Conservation (phyloP, 2,329 filamentous ascomycete species). For the Dothistroma septosporum region DNA sequence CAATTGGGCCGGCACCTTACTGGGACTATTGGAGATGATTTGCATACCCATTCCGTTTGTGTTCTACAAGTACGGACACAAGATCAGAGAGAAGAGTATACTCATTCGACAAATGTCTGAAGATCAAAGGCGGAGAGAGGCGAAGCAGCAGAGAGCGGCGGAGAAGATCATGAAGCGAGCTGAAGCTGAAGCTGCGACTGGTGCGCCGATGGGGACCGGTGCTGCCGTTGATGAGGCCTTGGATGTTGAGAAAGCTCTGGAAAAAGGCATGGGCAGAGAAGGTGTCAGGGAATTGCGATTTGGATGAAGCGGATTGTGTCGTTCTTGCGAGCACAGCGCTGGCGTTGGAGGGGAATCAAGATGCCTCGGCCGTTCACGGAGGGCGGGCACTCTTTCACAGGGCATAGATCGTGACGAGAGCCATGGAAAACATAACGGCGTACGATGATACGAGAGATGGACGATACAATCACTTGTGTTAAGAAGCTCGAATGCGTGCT, state of each 20-base stretch:
- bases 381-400: background rate
- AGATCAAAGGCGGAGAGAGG: slow-evolving; percentile 47
- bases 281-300: background rate
- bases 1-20: slow-evolving; percentile 73
- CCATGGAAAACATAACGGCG: background rate
- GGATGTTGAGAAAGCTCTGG: slow-evolving; percentile 26
- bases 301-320: background rate
- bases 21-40: slow-evolving; percentile 67
- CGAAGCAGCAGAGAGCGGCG: slow-evolving; percentile 37
- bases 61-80: slow-evolving; percentile 46
- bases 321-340: slow-evolving; percentile 2
- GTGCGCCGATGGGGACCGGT: slow-evolving; percentile 41
- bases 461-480: background rate
- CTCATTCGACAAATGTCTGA: slow-evolving; percentile 50
- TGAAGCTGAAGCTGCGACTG: slow-evolving; percentile 30
- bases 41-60: slow-evolving; percentile 60
- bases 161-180: slow-evolving; percentile 28
- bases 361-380: background rate
- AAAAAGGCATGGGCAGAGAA: slow-evolving; percentile 27
- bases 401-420: background rate
- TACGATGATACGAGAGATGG: background rate
- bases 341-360: background rate
- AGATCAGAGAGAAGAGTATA: slow-evolving; percentile 53
- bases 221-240: slow-evolving; percentile 34
- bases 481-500: background rate